These are phyloP conservation scores for Coemansia sp. DNA, from an alignment of 371 early-diverging fungal species.

Conservation along the genomic window DNA sequence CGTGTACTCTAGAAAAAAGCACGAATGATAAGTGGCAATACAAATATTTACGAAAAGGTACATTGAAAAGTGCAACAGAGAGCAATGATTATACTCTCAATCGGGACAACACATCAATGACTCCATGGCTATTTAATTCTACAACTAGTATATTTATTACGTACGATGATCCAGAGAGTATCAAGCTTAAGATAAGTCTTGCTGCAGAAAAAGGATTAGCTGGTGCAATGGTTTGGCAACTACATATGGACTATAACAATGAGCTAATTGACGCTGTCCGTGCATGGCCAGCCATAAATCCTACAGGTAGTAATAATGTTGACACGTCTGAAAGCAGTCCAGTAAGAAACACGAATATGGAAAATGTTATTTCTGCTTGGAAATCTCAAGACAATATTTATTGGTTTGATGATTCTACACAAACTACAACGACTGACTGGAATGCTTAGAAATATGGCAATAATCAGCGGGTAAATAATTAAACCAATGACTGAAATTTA, in stretches of 20 bases:
- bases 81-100: neutral
- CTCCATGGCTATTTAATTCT: neutral
- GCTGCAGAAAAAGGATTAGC: neutral
- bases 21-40: neutral
- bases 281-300: neutral
- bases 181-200: neutral
- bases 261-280: neutral
- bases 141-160: neutral
- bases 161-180: neutral
- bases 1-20: conserved; percentile 3
- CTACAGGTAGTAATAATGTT: neutral
- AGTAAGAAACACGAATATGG: neutral
- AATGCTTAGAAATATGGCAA: too few species aligned
- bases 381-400: too few species aligned
- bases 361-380: too few species aligned
- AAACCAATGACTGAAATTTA: too few species aligned
- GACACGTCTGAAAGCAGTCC: neutral
- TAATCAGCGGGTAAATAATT: too few species aligned
- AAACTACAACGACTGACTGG: too few species aligned
- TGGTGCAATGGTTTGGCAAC: neutral
- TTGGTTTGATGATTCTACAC: too few species aligned
- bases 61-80: neutral
- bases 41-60: neutral
- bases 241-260: neutral
- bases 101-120: neutral